Evolutionary conservation across 306 rosid genomes (phyloP).

Genomic region (Benincasa hispida): DNA sequence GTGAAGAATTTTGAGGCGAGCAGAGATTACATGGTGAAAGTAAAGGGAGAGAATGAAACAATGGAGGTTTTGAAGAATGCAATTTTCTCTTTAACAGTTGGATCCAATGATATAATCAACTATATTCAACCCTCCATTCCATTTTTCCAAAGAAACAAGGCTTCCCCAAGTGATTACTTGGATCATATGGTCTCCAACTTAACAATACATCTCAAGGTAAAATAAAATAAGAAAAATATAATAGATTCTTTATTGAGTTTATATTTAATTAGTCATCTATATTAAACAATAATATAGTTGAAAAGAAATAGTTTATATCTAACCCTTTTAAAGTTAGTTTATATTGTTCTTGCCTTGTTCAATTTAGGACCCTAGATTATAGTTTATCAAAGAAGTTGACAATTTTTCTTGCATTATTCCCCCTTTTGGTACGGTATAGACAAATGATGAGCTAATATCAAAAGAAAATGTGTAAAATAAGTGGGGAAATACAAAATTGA

Average conservation of each 20-base stretch:
- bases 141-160: conserved; percentile 17
- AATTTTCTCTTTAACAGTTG: conserved; percentile 36
- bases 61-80: conserved; percentile 26
- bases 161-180: conserved; percentile 17
- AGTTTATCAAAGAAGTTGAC: too few relatives aligned
- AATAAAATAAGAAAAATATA: background rate
- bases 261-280: background rate
- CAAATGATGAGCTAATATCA: too few relatives aligned
- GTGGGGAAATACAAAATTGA: too few relatives aligned
- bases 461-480: too few relatives aligned
- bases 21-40: conserved; percentile 16
- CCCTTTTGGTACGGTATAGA: too few relatives aligned
- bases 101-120: conserved; percentile 41
- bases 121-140: conserved; percentile 37
- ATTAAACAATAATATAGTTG: background rate
- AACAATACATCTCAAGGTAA: conserved; percentile 35
- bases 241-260: background rate
- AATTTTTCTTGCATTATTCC: too few relatives aligned
- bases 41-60: conserved; percentile 27
- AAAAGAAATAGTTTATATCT: background rate
- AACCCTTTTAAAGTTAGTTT: background rate
- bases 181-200: conserved; percentile 38
- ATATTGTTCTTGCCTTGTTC: background rate
- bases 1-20: conserved; percentile 31
- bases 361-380: too few relatives aligned